phyloP scores from a whole-genome alignment of 1,284 basidiomycete species.

The Chiua sp. region DNA sequence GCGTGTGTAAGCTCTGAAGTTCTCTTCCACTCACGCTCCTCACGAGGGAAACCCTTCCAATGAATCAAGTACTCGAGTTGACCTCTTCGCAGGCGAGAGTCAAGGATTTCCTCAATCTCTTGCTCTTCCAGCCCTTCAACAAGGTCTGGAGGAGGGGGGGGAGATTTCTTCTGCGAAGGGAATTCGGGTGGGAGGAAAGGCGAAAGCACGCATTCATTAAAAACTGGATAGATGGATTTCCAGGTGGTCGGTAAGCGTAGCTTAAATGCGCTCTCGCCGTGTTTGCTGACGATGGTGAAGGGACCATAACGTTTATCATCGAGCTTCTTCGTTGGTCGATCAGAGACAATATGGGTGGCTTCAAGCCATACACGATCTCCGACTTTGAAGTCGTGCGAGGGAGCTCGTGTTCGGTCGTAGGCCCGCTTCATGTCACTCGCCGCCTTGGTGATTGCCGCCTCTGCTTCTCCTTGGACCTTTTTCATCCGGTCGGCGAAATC shows the following conservation, averaged over 20 bases:
- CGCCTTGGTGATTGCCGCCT: conserved; percentile 15
- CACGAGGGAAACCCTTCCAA: no score
- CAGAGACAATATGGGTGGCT: background rate
- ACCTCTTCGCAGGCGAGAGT: no score
- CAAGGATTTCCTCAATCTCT: no score
- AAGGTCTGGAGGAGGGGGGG: no score
- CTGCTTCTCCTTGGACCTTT: conserved; percentile 10
- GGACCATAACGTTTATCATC: conserved; percentile 17
- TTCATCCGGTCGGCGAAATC: conserved; percentile 22
- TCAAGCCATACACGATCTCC: conserved; percentile 7
- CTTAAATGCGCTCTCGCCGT: conserved; percentile 5
- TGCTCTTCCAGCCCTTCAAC: no score
- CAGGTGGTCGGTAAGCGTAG: conserved; percentile 10
- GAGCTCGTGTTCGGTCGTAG: background rate
- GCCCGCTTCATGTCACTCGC: conserved; percentile 5
- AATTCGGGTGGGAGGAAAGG: conserved; percentile 4
- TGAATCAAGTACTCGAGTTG: no score
- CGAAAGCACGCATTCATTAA: conserved; percentile 12
- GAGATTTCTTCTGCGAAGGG: background rate
- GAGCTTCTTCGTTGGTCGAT: conserved; percentile 19
- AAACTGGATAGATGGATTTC: background rate
- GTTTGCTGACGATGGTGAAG: conserved; percentile 21
- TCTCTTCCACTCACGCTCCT: no score
- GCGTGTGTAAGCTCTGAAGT: no score
- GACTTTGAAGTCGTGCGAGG: background rate